phyloP scores from a whole-genome alignment of 352 stramenopile species.

The Pythium pectinolyticum region DNA sequence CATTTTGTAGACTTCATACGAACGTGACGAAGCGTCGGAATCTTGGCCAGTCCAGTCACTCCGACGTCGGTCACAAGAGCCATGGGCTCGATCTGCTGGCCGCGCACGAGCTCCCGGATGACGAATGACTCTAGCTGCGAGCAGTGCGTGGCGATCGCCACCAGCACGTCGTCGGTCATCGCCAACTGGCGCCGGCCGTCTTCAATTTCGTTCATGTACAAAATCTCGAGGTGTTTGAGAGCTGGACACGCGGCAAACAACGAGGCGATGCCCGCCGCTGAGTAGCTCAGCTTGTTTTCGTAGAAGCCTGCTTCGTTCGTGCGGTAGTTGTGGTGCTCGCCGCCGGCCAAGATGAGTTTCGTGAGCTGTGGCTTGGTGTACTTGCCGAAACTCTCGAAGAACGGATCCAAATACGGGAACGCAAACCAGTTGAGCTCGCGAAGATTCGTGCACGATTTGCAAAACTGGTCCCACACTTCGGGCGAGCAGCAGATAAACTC shows the following conservation, averaged over 20 bases:
- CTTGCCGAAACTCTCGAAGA: conserved; percentile 50
- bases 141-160: not conserved
- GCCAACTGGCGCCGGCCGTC: not conserved
- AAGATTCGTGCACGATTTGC: conserved; percentile 7
- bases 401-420: conserved; percentile 54
- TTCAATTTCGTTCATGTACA: conserved; percentile 1
- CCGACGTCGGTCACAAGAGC: not conserved
- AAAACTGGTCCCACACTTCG: conserved; percentile 42
- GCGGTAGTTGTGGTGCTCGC: conserved; percentile 1
- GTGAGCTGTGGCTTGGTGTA: conserved; percentile 37
- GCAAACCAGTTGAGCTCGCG: conserved; percentile 59
- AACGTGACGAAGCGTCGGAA: not conserved
- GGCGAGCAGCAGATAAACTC: conserved; percentile 11
- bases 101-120: not conserved
- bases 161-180: not conserved
- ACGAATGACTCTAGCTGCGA: not conserved
- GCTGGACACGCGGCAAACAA: not conserved
- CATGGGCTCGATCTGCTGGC: not conserved
- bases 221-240: not conserved
- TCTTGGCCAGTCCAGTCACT: not conserved
- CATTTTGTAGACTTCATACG: not conserved
- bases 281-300: not conserved
- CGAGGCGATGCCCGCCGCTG: not conserved
- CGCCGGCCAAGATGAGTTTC: not conserved
- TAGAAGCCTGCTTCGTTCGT: not conserved